Conservation (phyloP, 2,329 filamentous ascomycete genomes). For the Mycogone perniciosa region DNA sequence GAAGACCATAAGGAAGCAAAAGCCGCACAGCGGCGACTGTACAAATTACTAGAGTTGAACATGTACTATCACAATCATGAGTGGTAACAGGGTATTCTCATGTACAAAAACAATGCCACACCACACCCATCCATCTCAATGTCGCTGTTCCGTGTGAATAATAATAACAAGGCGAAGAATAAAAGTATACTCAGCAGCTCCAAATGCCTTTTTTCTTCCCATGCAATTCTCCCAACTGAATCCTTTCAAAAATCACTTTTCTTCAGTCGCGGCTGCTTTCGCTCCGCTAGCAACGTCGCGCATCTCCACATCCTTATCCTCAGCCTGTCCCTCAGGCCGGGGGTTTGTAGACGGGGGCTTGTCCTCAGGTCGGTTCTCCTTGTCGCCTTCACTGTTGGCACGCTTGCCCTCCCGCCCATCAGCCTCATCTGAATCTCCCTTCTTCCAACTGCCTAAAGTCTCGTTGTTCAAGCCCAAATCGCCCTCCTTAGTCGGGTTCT, state of each 20-base stretch:
- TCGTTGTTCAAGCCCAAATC: constrained; percentile 20
- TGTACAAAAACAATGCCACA: background rate
- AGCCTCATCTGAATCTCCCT: constrained; percentile 19
- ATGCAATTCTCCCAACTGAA: background rate
- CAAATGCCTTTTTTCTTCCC: background rate
- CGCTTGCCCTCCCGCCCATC: constrained; percentile 23
- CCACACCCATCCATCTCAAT: background rate
- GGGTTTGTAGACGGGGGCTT: constrained; percentile 11
- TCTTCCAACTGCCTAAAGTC: constrained; percentile 30
- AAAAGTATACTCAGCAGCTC: background rate
- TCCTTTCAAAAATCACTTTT: constrained; percentile 9
- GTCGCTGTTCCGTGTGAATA: too few relatives aligned
- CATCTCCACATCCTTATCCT: constrained; percentile 29
- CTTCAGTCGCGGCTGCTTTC: constrained; percentile 8
- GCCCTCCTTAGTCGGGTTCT: constrained; percentile 18
- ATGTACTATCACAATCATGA: background rate
- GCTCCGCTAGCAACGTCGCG: constrained; percentile 15
- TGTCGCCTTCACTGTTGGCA: constrained; percentile 34
- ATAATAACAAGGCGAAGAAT: background rate
- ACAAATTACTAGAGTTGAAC: background rate
- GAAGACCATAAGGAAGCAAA: background rate
- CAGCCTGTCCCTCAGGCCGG: constrained; percentile 4
- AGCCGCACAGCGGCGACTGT: background rate
- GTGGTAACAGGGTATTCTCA: background rate
- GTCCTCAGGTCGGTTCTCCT: constrained; percentile 37